Base-by-base conservation (phyloP, 139 green algal species). In the Parachlorella kessleri region DNA sequence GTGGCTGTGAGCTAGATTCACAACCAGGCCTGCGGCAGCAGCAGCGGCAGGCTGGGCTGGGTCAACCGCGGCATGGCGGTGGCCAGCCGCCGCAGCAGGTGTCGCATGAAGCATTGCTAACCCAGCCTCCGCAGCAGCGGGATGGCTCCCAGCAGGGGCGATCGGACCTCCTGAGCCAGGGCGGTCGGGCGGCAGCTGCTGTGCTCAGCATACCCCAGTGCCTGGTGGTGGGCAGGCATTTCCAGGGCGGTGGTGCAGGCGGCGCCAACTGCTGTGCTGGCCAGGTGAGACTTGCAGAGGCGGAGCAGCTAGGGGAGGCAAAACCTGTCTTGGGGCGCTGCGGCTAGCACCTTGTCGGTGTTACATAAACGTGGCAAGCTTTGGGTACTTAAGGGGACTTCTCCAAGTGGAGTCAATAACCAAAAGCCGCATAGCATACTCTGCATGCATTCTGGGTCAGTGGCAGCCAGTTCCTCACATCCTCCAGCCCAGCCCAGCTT, bases 221-320 rank as follows among this genome's bases (percentile, higher is more conserved):
- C 37, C n/a, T n/a, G n/a, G 35, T 83, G 1, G 78, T 83, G 42
- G 78, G 78, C n/a, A 41, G 78, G 7, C 55, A 65, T 3, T 79
- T 79, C 30, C 70, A 74, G 65, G 54, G 63, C 70, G 39, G 75
- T 10, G 65, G 54, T 2, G 33, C 33, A 23, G 41, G n/a, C n/a
- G n/a, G n/a, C n/a, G n/a, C n/a, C n/a, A n/a, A 23, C 6, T 79
- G 74, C 39, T 55, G 48, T 9, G 33, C 23, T 32, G 63, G 74
- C 21, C 64, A 72, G 74, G 74, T 73, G 64, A 2, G 40, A n/a
- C 21, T 6, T 67, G 30, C 72, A n/a, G n/a, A n/a, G n/a, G n/a
- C n/a, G n/a, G n/a, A n/a, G n/a, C n/a, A n/a, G n/a, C n/a, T n/a
- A n/a, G n/a, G n/a, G n/a, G n/a, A n/a, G n/a, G n/a, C n/a, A n/a